These are phyloP conservation scores for Blastocladiella britannica DNA, from an alignment of 192 early-diverging fungal genomes.

Conservation along the genomic window DNA sequence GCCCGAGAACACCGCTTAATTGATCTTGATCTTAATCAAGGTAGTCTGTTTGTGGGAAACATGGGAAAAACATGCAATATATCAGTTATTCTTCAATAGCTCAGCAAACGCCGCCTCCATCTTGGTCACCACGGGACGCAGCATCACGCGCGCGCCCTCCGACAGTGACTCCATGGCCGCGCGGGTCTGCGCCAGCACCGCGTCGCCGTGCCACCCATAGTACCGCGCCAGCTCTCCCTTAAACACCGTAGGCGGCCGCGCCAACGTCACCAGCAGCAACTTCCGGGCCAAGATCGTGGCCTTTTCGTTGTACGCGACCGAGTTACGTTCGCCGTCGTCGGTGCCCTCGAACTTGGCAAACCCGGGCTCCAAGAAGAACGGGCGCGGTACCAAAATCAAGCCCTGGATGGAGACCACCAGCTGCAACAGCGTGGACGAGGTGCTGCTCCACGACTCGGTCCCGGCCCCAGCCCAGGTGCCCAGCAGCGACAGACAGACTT, in stretches of 20 bases:
- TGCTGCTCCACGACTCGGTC: slow-evolving; percentile 25
- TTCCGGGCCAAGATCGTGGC: slow-evolving; percentile 25
- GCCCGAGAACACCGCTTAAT: neutral
- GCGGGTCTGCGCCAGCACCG: neutral
- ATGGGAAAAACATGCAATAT: neutral
- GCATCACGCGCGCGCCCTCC: neutral
- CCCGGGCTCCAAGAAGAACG: slow-evolving; percentile 40
- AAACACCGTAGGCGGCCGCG: slow-evolving; percentile 12
- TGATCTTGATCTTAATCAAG: neutral
- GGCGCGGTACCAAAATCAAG: slow-evolving; percentile 24
- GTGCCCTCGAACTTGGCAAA: slow-evolving; percentile 32
- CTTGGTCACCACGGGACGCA: slow-evolving; percentile 1
- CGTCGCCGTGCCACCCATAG: neutral
- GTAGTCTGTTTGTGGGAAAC: neutral
- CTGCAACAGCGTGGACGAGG: slow-evolving; percentile 25
- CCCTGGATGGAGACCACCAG: slow-evolving; percentile 32
- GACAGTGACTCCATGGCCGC: neutral
- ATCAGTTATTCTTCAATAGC: neutral
- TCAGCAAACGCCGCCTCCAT: slow-evolving; percentile 4
- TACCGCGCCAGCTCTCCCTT: slow-evolving; percentile 9
- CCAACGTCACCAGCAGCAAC: slow-evolving; percentile 11
- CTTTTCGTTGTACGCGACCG: slow-evolving; percentile 34
- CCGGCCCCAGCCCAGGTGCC: slow-evolving; percentile 35
- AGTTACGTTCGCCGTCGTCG: slow-evolving; percentile 19
- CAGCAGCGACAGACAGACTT: slow-evolving; percentile 30